phyloP scores from a whole-genome alignment of 495 filamentous ascomycete species.

The Hamigera avellanea region DNA sequence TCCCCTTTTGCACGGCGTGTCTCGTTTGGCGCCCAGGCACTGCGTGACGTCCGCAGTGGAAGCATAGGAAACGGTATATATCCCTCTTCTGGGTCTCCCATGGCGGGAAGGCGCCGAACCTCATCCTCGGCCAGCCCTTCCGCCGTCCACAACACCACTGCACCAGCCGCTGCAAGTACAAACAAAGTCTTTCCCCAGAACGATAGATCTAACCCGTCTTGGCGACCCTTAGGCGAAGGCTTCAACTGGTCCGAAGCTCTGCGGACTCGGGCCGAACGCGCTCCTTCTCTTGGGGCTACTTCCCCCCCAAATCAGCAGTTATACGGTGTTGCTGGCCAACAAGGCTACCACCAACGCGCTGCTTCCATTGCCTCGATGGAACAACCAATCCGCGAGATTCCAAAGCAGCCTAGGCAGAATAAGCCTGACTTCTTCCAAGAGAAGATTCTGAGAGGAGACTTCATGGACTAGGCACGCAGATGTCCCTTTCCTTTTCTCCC shows the following conservation, averaged over 20 bases:
- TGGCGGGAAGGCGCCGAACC: constrained; percentile 13
- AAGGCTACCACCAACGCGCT: constrained; percentile 34
- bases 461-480: constrained; percentile 67
- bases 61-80: constrained; percentile 36
- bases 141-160: constrained; percentile 9
- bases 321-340: constrained; percentile 12
- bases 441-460: constrained; percentile 92
- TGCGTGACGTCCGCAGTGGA: constrained; percentile 54
- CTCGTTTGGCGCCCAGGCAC: constrained; percentile 82
- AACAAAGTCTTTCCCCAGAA: constrained; percentile 22
- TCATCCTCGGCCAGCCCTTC: constrained; percentile 13
- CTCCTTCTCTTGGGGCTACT: constrained; percentile 43
- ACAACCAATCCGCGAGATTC: constrained; percentile 55
- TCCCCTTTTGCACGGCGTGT: constrained; percentile 77
- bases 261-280: constrained; percentile 76
- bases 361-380: constrained; percentile 61
- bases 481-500: constrained; percentile 2
- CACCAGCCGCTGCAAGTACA: constrained; percentile 31
- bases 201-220: constrained; percentile 34
- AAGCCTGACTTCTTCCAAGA: constrained; percentile 91
- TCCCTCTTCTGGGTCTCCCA: constrained; percentile 18
- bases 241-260: constrained; percentile 95
- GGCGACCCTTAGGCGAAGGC: constrained; percentile 65
- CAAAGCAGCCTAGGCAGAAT: constrained; percentile 49
- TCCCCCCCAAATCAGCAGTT: constrained; percentile 21